Evolutionary conservation across 768 basidiomycete species (phyloP), one percentile per base, ranked within the genome.

Genomic region (Phlegmacium glaucopus): DNA sequence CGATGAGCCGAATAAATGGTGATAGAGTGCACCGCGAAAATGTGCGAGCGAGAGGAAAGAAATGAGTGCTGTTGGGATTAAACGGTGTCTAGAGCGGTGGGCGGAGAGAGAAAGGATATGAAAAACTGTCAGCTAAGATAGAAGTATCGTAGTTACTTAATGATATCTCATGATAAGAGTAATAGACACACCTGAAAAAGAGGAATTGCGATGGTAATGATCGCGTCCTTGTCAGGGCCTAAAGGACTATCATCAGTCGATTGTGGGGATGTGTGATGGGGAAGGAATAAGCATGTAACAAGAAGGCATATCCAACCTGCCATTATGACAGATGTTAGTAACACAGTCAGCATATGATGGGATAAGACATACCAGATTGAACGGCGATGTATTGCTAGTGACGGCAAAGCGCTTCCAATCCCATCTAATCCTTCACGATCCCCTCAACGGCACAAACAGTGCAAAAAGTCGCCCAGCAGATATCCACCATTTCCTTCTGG

Each of bases 401-500:
- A 69, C 63, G 70, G 64, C 26, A 63, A 67, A 4, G 68, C 71
- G 9, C 65, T 61, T 52, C 73, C 75, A 37, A 76, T 61, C 1
- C 87, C 87, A 58, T 87, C 86, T 18, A 90, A 63, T 6, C 84
- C 44, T 78, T 80, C 17, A 83, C 78, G 16, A 89, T 71, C 0
- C 82, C 78, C 45, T 86, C 85, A 8, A 86, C 79, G 13, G 65
- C 70, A 51, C 87, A 88, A 8, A 86, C 76, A 10, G 88, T 69
- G 34, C 75, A 72, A 60, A 90, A 90, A 0, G 85, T 87, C 27
- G 66, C 68, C 88, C 89, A 90, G 60, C 87, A 88, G 9, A 90
- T 68, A 18, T 81, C 71, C 0, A 73, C 62, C 71, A 85, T 87
- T 30, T 80, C 76, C 53, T 71, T 73, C 28, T 65, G 56, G 7